Evolutionary conservation across 495 filamentous ascomycete species (phyloP), one percentile per base, ranked within the genome.

Genomic region (Hypomontagnella monticulosa): DNA sequence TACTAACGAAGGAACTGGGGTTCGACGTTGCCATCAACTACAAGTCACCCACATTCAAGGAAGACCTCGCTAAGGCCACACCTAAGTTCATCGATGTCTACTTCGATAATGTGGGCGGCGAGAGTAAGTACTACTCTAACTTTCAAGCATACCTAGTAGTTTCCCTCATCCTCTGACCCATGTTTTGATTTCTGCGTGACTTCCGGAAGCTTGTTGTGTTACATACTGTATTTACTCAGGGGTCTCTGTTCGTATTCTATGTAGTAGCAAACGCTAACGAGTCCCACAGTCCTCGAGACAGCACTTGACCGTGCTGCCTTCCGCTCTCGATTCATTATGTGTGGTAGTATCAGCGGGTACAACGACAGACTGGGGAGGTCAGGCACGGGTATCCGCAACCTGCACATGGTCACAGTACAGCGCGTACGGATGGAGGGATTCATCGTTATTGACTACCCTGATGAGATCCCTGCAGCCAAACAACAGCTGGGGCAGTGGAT

Each of bases 1-100:
- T 86, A 81, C 81, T 89, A 33, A 77, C 71, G 11, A 79, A 87
- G 65, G 80, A 78, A 56, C 74, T 90, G 8, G 88, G 89, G 0
- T 88, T 85, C 40, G 88, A 92, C 74, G 76, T 83, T 18, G 89
- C 86, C 41, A 57, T 92, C 58, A 89, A 91, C 77, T 92, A 91
- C 75, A 89, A 89, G 74, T 76, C 73, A 42, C 52, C 77, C 0
- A 72, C 75, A 6, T 93, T 91, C 63, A 71, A 73, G 52, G 54
- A 81, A 49, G 82, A 89, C 48, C 80, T 92, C 40, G 75, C 66
- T 54, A 78, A 79, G 63, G 87, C 80, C 9, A 90, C 89, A 14
- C 85, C 87, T 1, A 59, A 83, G 0, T 86, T 76, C 61, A 86
- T 90, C 12, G 85, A 91, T 57, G 81, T 91, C 16, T 91, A 84